Evolutionary conservation across 495 filamentous ascomycete genomes (phyloP).

Genomic region (Gamarada debralockiae): DNA sequence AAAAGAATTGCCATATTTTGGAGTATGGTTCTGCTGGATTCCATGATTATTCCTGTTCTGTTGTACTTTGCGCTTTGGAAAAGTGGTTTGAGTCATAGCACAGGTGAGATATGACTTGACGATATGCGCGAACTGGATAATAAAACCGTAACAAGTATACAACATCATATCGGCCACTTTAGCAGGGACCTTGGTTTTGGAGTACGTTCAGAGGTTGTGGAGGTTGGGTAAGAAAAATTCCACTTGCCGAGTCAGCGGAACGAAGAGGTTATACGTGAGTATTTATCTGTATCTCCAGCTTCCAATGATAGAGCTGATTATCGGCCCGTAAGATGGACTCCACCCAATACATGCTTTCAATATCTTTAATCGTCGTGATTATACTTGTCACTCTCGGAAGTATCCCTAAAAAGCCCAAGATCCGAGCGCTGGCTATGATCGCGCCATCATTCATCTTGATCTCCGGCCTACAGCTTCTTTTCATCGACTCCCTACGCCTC

Average conservation of each 20-base stretch:
- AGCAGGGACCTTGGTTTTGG: neutral
- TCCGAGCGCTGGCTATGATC: neutral
- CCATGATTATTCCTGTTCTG: too few relatives aligned
- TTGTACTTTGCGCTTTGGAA: too few relatives aligned
- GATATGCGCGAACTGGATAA: too few relatives aligned
- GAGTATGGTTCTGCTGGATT: too few relatives aligned
- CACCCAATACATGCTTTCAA: neutral
- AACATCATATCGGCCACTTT: slow-evolving; percentile 1
- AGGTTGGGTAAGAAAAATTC: neutral
- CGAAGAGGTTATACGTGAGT: neutral
- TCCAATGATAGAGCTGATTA: neutral
- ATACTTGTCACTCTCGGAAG: neutral
- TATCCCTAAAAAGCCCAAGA: neutral
- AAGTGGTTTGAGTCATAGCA: too few relatives aligned
- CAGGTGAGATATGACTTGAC: too few relatives aligned
- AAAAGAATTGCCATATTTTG: too few relatives aligned
- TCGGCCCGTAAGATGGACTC: neutral
- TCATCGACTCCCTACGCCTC: too few relatives aligned
- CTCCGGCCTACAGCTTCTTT: neutral
- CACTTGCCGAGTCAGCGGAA: neutral
- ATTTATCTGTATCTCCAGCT: neutral
- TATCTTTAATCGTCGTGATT: neutral
- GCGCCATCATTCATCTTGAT: neutral
- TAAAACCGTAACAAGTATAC: too few relatives aligned
- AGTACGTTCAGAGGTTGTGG: neutral